A percentile compares a stretch with the other conserved stretches of the same genome.
Conservation (phyloP, 1,284 basidiomycete genomes). For the Abortiporus biennis region DNA sequence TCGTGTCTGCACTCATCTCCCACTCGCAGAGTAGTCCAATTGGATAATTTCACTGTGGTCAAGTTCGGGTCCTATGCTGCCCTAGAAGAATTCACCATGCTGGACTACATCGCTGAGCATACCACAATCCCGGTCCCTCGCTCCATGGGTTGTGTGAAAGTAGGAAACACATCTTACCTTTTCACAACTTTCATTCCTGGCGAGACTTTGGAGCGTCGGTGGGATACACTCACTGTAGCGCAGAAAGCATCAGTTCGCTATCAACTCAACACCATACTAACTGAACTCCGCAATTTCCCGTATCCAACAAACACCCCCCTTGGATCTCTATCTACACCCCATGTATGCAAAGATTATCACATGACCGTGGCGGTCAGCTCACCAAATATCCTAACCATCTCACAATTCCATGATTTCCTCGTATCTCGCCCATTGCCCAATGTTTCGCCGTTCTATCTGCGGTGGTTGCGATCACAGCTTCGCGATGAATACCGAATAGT, state of each 20-base stretch:
- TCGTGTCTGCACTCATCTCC: not conserved
- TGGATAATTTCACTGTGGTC: not conserved
- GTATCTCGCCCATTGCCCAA: constrained; percentile 2
- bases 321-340: constrained; percentile 7
- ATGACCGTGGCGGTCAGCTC: constrained; percentile 8
- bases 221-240: constrained; percentile 4
- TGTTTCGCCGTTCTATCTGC: constrained; percentile 8
- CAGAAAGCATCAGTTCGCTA: constrained; percentile 7
- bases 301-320: constrained; percentile 4
- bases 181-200: constrained; percentile 19
- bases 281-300: constrained; percentile 1
- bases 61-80: not conserved
- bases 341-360: constrained; percentile 15
- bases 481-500: constrained; percentile 20
- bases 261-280: constrained; percentile 3
- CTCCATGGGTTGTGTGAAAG: constrained; percentile 10
- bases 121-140: constrained; percentile 13
- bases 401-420: constrained; percentile 21
- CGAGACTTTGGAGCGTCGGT: constrained; percentile 11
- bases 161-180: constrained; percentile 13
- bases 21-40: not conserved
- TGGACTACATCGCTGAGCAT: constrained; percentile 6
- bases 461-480: constrained; percentile 17
- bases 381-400: constrained; percentile 6
- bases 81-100: constrained; percentile 7